Conservation (phyloP, 768 basidiomycete species). For the Mycena galericulata region DNA sequence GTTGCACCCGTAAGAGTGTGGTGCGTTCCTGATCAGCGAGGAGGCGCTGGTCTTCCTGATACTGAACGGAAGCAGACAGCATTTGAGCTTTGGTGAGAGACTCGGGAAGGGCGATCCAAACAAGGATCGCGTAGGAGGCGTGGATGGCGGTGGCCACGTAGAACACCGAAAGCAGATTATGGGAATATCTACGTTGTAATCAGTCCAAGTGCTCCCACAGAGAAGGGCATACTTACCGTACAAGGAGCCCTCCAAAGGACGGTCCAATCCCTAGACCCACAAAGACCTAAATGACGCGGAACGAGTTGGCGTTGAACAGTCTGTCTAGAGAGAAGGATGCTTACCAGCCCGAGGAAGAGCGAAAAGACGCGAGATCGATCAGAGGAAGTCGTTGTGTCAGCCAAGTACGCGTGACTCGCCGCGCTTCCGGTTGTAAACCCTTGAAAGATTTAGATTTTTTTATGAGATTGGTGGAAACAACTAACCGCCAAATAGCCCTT, state of each 20-base stretch:
- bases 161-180: conserved; percentile 61
- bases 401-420: conserved; percentile 60
- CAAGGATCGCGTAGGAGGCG: conserved; percentile 48
- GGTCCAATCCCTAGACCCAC: conserved; percentile 71
- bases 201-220: neutral
- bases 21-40: conserved; percentile 29
- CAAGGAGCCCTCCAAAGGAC: conserved; percentile 62
- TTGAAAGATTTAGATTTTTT: conserved; percentile 39
- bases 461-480: neutral
- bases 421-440: conserved; percentile 55
- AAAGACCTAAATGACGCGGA: conserved; percentile 47
- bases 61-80: conserved; percentile 42
- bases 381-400: conserved; percentile 58
- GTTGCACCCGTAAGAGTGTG: conserved; percentile 51
- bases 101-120: conserved; percentile 68
- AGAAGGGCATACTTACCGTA: conserved; percentile 40
- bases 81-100: conserved; percentile 61
- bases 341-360: conserved; percentile 59
- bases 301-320: too few species aligned
- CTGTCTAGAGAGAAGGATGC: too few species aligned
- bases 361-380: conserved; percentile 60
- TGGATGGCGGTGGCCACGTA: conserved; percentile 63
- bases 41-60: conserved; percentile 35
- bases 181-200: conserved; percentile 40
- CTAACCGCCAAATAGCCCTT: conserved; percentile 70